phyloP scores from a whole-genome alignment of 2,329 filamentous ascomycete species.

The Pseudopyricularia cyperi region DNA sequence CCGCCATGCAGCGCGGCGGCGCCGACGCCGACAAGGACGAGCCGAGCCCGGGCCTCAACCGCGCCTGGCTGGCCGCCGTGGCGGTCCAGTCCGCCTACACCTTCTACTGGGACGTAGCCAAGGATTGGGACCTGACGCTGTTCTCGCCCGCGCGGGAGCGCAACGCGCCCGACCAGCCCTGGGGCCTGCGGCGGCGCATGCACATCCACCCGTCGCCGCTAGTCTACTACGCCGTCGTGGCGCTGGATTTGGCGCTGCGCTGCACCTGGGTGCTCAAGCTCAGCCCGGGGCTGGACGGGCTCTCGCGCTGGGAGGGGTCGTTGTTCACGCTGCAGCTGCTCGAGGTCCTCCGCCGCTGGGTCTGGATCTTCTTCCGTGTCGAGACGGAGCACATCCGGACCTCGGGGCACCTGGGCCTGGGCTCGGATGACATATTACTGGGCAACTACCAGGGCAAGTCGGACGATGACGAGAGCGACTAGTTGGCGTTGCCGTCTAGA shows the following conservation, averaged over 20 bases:
- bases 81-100: conserved; percentile 80
- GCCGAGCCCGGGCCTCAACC: conserved; percentile 28
- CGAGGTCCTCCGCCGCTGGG: conserved; percentile 79
- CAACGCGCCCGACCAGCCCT: conserved; percentile 53
- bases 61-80: conserved; percentile 57
- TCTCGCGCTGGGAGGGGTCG: conserved; percentile 76
- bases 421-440: conserved; percentile 60
- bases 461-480: conserved; percentile 31
- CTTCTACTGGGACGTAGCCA: conserved; percentile 97
- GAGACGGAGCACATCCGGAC: conserved; percentile 79
- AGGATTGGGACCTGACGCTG: conserved; percentile 90
- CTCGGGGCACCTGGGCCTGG: conserved; percentile 35
- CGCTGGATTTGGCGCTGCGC: conserved; percentile 65
- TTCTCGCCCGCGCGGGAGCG: conserved; percentile 50
- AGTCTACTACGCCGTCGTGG: conserved; percentile 74
- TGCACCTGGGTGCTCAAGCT: conserved; percentile 90
- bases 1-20: conserved; percentile 53
- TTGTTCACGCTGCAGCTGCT: conserved; percentile 80
- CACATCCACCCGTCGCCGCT: conserved; percentile 53
- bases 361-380: conserved; percentile 94
- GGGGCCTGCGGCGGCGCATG: conserved; percentile 63
- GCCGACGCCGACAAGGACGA: not conserved
- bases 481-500: conserved; percentile 7
- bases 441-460: conserved; percentile 56
- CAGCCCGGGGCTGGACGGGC: conserved; percentile 66